A percentile compares a stretch with the other conserved stretches of the same genome.
Evolutionary conservation across 2,329 filamentous ascomycete genomes (phyloP).

Genomic region (Aspergillus quadrilineatus): DNA sequence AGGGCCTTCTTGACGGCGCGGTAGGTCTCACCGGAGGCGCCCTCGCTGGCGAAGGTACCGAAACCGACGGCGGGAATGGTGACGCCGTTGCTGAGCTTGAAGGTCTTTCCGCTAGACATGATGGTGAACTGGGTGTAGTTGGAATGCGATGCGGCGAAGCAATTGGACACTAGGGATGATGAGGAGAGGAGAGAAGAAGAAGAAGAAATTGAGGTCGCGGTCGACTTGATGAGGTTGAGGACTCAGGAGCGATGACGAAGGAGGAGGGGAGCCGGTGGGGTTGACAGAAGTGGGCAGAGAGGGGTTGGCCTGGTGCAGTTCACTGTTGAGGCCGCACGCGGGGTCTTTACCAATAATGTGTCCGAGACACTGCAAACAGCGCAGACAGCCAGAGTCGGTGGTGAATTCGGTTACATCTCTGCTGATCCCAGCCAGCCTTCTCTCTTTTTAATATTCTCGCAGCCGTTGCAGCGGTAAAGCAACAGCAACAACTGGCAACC

Average conservation of each 20-base stretch:
- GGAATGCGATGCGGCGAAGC: neutral
- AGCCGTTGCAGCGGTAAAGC: neutral
- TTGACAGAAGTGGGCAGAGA: neutral
- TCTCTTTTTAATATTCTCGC: neutral
- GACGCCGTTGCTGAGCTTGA: constrained; percentile 58
- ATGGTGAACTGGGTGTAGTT: constrained; percentile 18
- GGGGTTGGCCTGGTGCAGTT: neutral
- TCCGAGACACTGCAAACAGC: neutral
- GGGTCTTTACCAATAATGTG: neutral
- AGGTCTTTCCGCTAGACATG: constrained; percentile 57
- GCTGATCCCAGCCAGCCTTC: neutral
- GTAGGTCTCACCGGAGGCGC: constrained; percentile 59
- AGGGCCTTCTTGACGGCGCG: constrained; percentile 53
- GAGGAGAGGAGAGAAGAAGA: neutral
- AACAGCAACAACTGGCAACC: neutral
- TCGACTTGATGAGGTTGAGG: neutral
- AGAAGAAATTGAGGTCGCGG: constrained; percentile 1
- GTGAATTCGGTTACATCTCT: neutral
- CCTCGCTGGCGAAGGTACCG: constrained; percentile 68
- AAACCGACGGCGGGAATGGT: constrained; percentile 64
- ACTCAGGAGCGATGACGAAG: constrained; percentile 1
- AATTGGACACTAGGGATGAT: neutral
- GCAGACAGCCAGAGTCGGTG: neutral
- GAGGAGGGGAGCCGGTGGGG: neutral
- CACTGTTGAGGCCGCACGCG: neutral